Evolutionary conservation across 1,139 yeast species (phyloP).

Genomic region (Pneumocystis jirovecii): DNA sequence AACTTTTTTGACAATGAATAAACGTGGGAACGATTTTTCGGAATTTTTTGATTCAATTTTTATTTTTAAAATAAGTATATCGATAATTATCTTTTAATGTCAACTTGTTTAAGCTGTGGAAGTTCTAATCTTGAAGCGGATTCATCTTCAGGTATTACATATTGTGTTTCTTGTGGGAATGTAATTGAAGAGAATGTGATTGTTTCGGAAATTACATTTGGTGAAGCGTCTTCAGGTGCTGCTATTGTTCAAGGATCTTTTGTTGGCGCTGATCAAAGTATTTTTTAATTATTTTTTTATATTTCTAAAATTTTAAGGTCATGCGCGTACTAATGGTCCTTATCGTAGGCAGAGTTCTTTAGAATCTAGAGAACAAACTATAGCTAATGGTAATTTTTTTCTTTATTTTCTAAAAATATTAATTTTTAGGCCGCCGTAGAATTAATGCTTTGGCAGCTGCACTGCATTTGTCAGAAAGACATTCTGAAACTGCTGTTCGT

Average conservation of each 20-base stretch:
- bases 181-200: constrained; percentile 87
- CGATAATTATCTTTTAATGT: neutral
- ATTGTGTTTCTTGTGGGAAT: constrained; percentile 70
- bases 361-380: constrained; percentile 78
- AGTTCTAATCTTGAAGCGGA: neutral
- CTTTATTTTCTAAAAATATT: neutral
- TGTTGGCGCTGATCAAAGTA: constrained; percentile 65
- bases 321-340: constrained; percentile 50
- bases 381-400: constrained; percentile 34
- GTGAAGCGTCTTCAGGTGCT: constrained; percentile 83
- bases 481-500: constrained; percentile 71
- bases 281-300: constrained; percentile 1
- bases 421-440: constrained; percentile 45
- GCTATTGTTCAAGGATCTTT: constrained; percentile 92
- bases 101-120: neutral
- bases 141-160: constrained; percentile 23
- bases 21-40: neutral
- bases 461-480: constrained; percentile 63
- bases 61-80: neutral
- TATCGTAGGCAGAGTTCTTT: constrained; percentile 26
- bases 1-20: neutral
- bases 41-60: neutral
- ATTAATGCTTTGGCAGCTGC: constrained; percentile 69
- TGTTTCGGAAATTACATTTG: constrained; percentile 88
- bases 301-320: constrained; percentile 23